phyloP scores from a whole-genome alignment of 2,329 filamentous ascomycete genomes.

The Alternaria brassicae region DNA sequence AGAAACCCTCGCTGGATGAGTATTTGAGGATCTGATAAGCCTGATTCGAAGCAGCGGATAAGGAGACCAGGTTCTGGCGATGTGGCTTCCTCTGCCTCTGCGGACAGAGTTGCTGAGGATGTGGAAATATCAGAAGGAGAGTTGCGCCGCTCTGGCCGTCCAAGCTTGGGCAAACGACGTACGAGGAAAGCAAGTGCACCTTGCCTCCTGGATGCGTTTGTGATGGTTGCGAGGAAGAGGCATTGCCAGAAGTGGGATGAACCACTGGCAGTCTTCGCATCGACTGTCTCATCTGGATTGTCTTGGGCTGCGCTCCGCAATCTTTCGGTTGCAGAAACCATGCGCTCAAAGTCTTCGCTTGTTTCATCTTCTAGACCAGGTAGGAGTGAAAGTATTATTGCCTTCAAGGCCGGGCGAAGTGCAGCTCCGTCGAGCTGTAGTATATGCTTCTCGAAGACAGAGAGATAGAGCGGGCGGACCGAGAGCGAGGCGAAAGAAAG shows the following conservation, averaged over 20 bases:
- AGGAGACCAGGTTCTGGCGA: slow-evolving; percentile 91
- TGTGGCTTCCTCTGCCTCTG: slow-evolving; percentile 71
- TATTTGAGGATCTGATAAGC: slow-evolving; percentile 83
- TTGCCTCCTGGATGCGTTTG: slow-evolving; percentile 81
- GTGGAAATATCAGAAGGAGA: slow-evolving; percentile 25
- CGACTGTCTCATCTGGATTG: slow-evolving; percentile 57
- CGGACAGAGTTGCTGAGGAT: slow-evolving; percentile 49
- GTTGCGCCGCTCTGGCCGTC: slow-evolving; percentile 35
- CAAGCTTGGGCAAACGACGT: slow-evolving; percentile 78
- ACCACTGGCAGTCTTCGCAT: slow-evolving; percentile 53
- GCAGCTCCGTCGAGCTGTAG: slow-evolving; percentile 72
- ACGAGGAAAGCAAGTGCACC: slow-evolving; percentile 87
- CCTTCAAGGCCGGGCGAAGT: slow-evolving; percentile 86
- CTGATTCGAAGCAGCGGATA: slow-evolving; percentile 89
- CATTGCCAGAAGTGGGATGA: slow-evolving; percentile 98
- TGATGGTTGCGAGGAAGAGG: slow-evolving; percentile 92
- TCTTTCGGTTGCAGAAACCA: slow-evolving; percentile 76
- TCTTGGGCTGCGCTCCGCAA: slow-evolving; percentile 72
- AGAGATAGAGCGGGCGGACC: slow-evolving; percentile 84
- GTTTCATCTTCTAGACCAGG: slow-evolving; percentile 95
- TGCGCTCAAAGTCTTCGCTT: slow-evolving; percentile 94
- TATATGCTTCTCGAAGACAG: slow-evolving; percentile 82
- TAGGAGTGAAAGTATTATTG: slow-evolving; percentile 84
- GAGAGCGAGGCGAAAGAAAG: slow-evolving; percentile 94
- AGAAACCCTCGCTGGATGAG: slow-evolving; percentile 94